Base-by-base conservation (phyloP, 441 rosid genomes). In the Erodium chrysanthum region DNA sequence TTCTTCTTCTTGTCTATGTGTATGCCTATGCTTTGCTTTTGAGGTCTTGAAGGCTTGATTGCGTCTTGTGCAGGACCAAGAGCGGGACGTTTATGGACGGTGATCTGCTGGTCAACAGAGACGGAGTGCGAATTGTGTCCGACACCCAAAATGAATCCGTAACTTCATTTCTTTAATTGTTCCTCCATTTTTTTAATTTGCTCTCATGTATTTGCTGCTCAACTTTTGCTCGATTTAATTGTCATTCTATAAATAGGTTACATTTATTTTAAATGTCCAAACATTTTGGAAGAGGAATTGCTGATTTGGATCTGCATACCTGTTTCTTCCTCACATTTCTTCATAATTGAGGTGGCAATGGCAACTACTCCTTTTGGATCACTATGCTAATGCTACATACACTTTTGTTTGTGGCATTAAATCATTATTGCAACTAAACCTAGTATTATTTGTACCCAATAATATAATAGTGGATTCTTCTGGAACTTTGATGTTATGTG, bases 1-100 rank as follows among this genome's bases (percentile, higher is more conserved):
- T 29, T 0, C 12, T 78, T 8, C 66, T 33, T 25, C 29, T 25
- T 25, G 29, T 25, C 29, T 25, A 25, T 25, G 29, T 3, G 1
- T 25, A 25, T 25, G 29, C n/a, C n/a, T n/a, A n/a, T n/a, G n/a
- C n/a, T n/a, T n/a, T n/a, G n/a, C n/a, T 1, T 25, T 25, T 25
- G 1, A 25, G 29, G 29, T 25, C 29, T 25, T 25, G 29, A 3
- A 25, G 29, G 2, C 33, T 18, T 35, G 20, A 33, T 20, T 40
- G 17, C 37, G 6, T 54, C 31, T 10, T 1, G 29, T 25, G 69
- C 20, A 93, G 97, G 70, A 89, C 98, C 10, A 83, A 77, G 68
- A 93, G 96, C 64, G 98, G 98, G 20, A 91, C 97, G 23, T 91
- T 93, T 64, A 81, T 81, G 80, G 95, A 83, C 35, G 98, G 97